Conservation (phyloP, 2,329 filamentous ascomycete species). For the Bipolaris victoriae region DNA sequence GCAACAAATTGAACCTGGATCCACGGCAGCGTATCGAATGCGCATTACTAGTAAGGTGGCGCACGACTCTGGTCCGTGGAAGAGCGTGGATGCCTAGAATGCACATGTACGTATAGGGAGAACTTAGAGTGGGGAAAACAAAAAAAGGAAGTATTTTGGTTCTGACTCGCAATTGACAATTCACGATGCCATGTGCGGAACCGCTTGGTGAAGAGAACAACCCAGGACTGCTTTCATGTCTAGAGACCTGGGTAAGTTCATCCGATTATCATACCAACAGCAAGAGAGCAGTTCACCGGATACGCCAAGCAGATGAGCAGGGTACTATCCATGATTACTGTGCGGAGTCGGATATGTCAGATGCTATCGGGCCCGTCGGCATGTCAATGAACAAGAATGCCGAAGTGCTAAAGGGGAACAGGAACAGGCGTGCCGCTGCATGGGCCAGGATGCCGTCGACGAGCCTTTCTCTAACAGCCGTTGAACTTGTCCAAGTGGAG, state of each 20-base stretch:
- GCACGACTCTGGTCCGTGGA: not conserved
- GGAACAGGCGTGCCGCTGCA: slow-evolving; percentile 4
- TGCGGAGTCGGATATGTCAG: too few relatives aligned
- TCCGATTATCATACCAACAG: too few relatives aligned
- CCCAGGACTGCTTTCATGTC: too few relatives aligned
- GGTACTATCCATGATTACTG: too few relatives aligned
- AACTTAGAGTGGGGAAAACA: not conserved
- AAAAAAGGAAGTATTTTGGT: too few relatives aligned
- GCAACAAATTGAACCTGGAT: not conserved
- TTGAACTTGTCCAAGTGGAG: not conserved
- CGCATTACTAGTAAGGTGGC: not conserved
- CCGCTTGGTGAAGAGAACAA: too few relatives aligned
- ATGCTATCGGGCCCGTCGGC: not conserved
- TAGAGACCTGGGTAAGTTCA: too few relatives aligned
- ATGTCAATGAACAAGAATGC: not conserved
- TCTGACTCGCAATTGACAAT: too few relatives aligned
- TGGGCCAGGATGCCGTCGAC: not conserved
- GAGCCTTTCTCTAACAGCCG: not conserved
- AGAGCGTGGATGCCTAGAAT: not conserved
- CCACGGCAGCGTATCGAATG: not conserved
- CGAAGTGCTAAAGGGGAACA: not conserved
- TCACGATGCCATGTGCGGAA: too few relatives aligned
- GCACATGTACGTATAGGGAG: not conserved
- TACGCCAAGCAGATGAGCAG: too few relatives aligned
- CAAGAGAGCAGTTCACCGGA: not conserved